Evolutionary conservation across 176 grass and related monocot genomes (phyloP).

Genomic region (Juncus effusus): DNA sequence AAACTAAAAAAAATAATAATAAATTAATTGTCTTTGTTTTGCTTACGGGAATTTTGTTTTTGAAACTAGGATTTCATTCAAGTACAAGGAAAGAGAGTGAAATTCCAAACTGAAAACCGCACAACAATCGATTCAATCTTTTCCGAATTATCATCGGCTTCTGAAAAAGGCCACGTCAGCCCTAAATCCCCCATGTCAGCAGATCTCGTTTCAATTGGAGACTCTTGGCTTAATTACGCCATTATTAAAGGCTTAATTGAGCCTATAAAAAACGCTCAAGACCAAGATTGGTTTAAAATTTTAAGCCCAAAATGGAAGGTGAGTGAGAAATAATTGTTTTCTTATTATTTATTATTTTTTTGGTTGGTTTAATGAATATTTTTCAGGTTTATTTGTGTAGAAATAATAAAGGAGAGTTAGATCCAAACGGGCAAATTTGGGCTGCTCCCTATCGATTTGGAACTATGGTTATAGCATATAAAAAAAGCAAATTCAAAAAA

Average conservation of each 20-base stretch:
- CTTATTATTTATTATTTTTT: not conserved
- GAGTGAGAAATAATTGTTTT: constrained; percentile 28
- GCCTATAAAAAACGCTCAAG: constrained; percentile 55
- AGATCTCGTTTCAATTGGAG: constrained; percentile 68
- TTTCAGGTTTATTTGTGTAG: constrained; percentile 91
- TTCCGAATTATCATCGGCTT: constrained; percentile 53
- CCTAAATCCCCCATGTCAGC: constrained; percentile 64
- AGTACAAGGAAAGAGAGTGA: constrained; percentile 76
- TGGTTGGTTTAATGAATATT: constrained; percentile 1
- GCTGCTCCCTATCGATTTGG: constrained; percentile 84
- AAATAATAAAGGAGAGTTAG: constrained; percentile 73
- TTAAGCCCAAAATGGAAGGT: constrained; percentile 91
- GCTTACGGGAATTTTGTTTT: not conserved
- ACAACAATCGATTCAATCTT: constrained; percentile 50
- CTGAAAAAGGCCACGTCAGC: constrained; percentile 61
- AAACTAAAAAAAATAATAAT: not conserved
- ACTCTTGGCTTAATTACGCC: constrained; percentile 78
- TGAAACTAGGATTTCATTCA: constrained; percentile 65
- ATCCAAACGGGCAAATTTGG: constrained; percentile 73
- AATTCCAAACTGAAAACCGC: constrained; percentile 48
- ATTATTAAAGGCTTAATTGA: constrained; percentile 62
- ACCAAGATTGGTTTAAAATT: constrained; percentile 66
- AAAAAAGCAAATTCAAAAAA: constrained; percentile 80
- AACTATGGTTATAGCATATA: constrained; percentile 88
- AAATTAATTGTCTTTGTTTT: not conserved